Base-by-base conservation (phyloP, 257 asterid genomes). In the Sherardia arvensis region DNA sequence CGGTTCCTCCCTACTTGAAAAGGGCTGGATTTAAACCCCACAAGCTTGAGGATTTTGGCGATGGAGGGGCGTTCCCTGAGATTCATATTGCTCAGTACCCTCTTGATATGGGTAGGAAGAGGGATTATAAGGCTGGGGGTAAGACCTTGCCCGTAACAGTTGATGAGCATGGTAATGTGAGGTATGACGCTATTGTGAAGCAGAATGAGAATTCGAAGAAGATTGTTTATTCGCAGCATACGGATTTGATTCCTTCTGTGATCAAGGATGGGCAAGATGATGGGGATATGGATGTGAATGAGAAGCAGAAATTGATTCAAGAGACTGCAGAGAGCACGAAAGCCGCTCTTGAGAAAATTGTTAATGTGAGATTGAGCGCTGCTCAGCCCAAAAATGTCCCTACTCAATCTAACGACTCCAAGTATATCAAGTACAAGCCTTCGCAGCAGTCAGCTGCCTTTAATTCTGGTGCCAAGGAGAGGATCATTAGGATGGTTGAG, bases 341-440 rank as follows among this genome's bases (percentile, higher is more conserved):
- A 65, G 92, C 95, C 53, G 97, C 97, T 1, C 84, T 89, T 51
- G 97, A 92, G 80, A 90, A 87, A 80, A 92, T 92, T 71, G 97
- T 92, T 2, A 87, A 87, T 43, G 95, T 89, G 61, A 76, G 97
- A 73, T 69, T 87, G 84, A 88, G 96, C 78, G 97, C 94, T 28
- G 99, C 97, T 1, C 97, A 92, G 75, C 99, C 96, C 0, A 92
- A 89, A 64, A 92, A 87, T 69, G 96, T 89, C 65, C 88, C 95
- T 3, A 71, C 83, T 1, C 86, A 77, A 61, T 85, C 97, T 23
- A 72, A 83, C 0, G 97, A 85, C 48, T 89, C 96, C 1, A 87
- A 89, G 71, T 92, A 87, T 74, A 89, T 89, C 27, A 92, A 92
- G 83, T 92, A 89, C 77, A 92, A 92, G 76, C 97, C 99, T 15